Evolutionary conservation across 2,329 filamentous ascomycete genomes (phyloP).

Genomic region (Alternaria infectoria): DNA sequence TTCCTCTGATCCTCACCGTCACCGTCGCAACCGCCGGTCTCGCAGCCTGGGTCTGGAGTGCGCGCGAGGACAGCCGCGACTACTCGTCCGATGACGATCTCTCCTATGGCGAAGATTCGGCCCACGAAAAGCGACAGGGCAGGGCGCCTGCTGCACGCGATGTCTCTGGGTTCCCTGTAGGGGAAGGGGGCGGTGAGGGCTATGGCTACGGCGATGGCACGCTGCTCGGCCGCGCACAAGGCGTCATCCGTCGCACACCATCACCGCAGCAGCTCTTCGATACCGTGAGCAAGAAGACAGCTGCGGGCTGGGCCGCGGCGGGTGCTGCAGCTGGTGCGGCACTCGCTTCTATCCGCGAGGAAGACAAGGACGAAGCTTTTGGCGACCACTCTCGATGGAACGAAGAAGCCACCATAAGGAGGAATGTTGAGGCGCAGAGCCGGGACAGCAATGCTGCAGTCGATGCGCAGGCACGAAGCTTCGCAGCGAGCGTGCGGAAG

Average conservation of each 20-base stretch:
- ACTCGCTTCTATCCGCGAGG: slow-evolving; percentile 81
- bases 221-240: slow-evolving; percentile 79
- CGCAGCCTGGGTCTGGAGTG: slow-evolving; percentile 93
- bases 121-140: slow-evolving; percentile 23
- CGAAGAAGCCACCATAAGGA: slow-evolving; percentile 79
- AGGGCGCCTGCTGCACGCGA: slow-evolving; percentile 27
- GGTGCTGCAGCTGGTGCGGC: slow-evolving; percentile 83
- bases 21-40: slow-evolving; percentile 86
- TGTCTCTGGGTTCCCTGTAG: slow-evolving; percentile 28
- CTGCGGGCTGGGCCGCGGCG: slow-evolving; percentile 80
- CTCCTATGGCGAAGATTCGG: slow-evolving; percentile 52
- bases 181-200: slow-evolving; percentile 30
- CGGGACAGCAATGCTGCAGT: slow-evolving; percentile 43
- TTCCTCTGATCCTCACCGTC: slow-evolving; percentile 84
- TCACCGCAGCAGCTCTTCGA: slow-evolving; percentile 90
- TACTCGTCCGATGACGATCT: slow-evolving; percentile 61
- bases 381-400: slow-evolving; percentile 91
- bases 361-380: slow-evolving; percentile 74
- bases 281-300: slow-evolving; percentile 79
- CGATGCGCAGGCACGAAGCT: slow-evolving; percentile 40
- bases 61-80: slow-evolving; percentile 77
- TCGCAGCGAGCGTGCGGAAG: slow-evolving; percentile 37
- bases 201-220: slow-evolving; percentile 54
- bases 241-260: slow-evolving; percentile 79
- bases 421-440: slow-evolving; percentile 48